A percentile compares a stretch with the other conserved stretches of the same genome.
Conservation (phyloP, 805 yeast species). For the Dipodascopsis uninucleata region DNA sequence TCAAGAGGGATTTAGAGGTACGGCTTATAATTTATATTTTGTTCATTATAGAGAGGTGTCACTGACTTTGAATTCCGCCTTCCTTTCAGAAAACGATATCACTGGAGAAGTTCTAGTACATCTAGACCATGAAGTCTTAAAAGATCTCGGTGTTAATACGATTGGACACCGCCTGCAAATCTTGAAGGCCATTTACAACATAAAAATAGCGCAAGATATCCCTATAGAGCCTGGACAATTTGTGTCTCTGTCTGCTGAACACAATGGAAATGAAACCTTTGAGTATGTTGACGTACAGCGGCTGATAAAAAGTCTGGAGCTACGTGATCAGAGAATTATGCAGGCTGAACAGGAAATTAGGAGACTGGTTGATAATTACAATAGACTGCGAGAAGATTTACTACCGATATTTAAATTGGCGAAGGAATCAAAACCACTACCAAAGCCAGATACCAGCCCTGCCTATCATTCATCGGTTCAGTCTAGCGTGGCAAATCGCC, state of each 20-base stretch:
- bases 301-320: constrained; percentile 15
- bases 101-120: constrained; percentile 71
- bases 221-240: constrained; percentile 29
- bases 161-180: constrained; percentile 56
- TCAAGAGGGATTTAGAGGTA: constrained; percentile 7
- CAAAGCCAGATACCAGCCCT: constrained; percentile 31
- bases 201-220: constrained; percentile 39
- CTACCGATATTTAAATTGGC: constrained; percentile 58
- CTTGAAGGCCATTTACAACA: constrained; percentile 55
- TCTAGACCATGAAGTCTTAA: constrained; percentile 64
- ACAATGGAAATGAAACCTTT: constrained; percentile 18
- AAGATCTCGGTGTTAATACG: constrained; percentile 61
- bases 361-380: constrained; percentile 51
- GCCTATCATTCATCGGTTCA: constrained; percentile 4
- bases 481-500: constrained; percentile 15
- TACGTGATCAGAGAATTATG: constrained; percentile 35
- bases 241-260: constrained; percentile 22
- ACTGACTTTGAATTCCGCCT: background rate
- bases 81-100: constrained; percentile 56
- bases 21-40: background rate
- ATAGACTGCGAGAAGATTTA: constrained; percentile 58
- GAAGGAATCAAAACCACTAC: constrained; percentile 47
- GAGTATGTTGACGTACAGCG: constrained; percentile 29
- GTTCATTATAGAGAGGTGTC: background rate
- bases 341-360: constrained; percentile 38